These are phyloP conservation scores for Austropuccinia psidii DNA, from an alignment of 1,284 basidiomycete genomes.

Conservation along the genomic window DNA sequence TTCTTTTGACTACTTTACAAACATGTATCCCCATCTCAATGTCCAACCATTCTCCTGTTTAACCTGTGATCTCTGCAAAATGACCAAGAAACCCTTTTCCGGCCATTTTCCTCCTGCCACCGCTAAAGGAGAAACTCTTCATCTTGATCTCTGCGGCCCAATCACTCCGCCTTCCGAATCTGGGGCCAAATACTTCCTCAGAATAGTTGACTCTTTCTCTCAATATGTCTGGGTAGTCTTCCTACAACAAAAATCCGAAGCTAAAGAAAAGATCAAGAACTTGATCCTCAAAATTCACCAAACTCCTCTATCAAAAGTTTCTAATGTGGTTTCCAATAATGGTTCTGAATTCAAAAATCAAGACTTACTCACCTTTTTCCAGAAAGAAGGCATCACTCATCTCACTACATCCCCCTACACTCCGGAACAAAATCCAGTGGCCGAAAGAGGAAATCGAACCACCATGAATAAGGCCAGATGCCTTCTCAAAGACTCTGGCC, in stretches of 20 bases:
- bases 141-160: neutral
- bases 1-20: neutral
- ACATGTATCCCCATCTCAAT: neutral
- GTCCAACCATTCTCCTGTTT: neutral
- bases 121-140: neutral
- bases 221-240: neutral
- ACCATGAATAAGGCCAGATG: conserved; percentile 42
- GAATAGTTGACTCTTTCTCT: neutral
- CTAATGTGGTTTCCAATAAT: conserved; percentile 47
- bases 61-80: neutral
- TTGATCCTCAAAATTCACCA: too few species aligned
- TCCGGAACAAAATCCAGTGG: conserved; percentile 46
- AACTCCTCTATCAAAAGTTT: conserved; percentile 45
- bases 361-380: conserved; percentile 44
- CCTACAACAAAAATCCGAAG: neutral
- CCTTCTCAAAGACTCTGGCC: conserved; percentile 43
- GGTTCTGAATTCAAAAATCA: conserved; percentile 44
- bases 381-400: conserved; percentile 44
- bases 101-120: neutral
- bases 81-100: neutral
- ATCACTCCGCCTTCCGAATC: neutral
- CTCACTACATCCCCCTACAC: conserved; percentile 48
- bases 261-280: conserved; percentile 38
- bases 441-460: conserved; percentile 45
- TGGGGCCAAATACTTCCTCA: neutral